Conservation (phyloP, 495 filamentous ascomycete genomes). For the Pyrenula massariospora region DNA sequence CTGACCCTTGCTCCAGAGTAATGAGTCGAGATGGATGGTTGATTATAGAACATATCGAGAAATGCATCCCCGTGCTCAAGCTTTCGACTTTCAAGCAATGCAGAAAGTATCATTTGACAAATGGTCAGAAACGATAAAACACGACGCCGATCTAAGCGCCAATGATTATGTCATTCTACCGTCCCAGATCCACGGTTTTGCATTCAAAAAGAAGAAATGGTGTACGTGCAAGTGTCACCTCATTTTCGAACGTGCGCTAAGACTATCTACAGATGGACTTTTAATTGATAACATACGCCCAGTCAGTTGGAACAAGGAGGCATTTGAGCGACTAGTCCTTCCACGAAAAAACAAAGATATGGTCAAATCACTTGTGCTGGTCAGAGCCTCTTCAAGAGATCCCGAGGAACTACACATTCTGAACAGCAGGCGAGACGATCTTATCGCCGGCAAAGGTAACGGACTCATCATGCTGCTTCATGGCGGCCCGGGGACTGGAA, state of each 20-base stretch:
- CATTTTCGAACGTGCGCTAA: too few relatives aligned
- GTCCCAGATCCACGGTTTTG: conserved; percentile 17
- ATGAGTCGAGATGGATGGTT: too few relatives aligned
- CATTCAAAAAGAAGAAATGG: conserved; percentile 21
- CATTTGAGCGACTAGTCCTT: conserved; percentile 34
- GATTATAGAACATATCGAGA: conserved; percentile 3
- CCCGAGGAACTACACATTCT: too few relatives aligned
- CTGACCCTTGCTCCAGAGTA: too few relatives aligned
- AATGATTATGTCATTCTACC: conserved; percentile 8
- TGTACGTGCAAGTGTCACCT: too few relatives aligned
- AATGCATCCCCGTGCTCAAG: too few relatives aligned
- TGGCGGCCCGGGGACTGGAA: too few relatives aligned
- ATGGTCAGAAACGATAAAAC: not conserved
- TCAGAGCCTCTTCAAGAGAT: not conserved
- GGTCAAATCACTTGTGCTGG: conserved; percentile 32
- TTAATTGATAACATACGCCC: conserved; percentile 18
- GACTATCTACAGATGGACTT: conserved; percentile 6
- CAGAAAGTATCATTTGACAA: not conserved
- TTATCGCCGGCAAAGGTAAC: conserved; percentile 40
- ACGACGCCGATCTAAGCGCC: conserved; percentile 3
- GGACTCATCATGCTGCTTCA: conserved; percentile 47
- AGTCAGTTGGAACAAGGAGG: conserved; percentile 28
- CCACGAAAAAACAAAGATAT: conserved; percentile 33
- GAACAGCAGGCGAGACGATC: too few relatives aligned
- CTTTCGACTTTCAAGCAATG: too few relatives aligned